Base-by-base conservation (phyloP, 345 rosid genomes). In the Dovyalis caffra region DNA sequence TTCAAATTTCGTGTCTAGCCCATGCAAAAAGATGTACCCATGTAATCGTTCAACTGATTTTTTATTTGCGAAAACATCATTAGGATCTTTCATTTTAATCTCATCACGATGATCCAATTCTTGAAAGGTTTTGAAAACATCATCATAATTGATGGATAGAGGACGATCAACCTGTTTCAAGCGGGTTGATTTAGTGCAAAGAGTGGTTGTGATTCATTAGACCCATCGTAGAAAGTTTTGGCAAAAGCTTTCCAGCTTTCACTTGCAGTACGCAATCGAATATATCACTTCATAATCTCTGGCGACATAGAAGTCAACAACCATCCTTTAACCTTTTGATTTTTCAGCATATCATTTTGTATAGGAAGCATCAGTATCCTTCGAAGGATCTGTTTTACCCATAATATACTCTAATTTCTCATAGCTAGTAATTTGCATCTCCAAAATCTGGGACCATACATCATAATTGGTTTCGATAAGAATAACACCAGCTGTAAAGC, bases 391-490 rank as follows among this genome's bases (percentile, higher is more conserved):
- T 1, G 45, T 5, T 15, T 68, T 18, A 0, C 66, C 67, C 0
- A 51, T 3, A 18, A 66, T 56, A 66, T 74, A 74, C 12, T 66
- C 53, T 0, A 66, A 66, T 49, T 67, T 75, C 25, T 68, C 45
- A 11, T 0, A n/a, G 20, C 0, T 60, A 11, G 32, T 68, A 68
- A 58, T 75, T 0, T 37, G 72, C 47, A 75, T 68, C 16, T 60
- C 23, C 8, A 68, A 56, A 28, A 68, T 68, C 7, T 66, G 35
- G 7, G 71, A 53, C 64, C 16, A 26, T 0, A 28, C 33, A 14
- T 63, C 56, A 73, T 73, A 74, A 20, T 74, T 74, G 8, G 56
- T 49, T 53, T 74, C n/a, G 0, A 8, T 57, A 43, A 68, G 73
- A 3, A 1, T 57, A 0, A 58, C 25, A 18, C 67, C 21, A 26